These are phyloP conservation scores for Cystobasidium onofrii DNA, from an alignment of 768 basidiomycete species.

Conservation along the genomic window DNA sequence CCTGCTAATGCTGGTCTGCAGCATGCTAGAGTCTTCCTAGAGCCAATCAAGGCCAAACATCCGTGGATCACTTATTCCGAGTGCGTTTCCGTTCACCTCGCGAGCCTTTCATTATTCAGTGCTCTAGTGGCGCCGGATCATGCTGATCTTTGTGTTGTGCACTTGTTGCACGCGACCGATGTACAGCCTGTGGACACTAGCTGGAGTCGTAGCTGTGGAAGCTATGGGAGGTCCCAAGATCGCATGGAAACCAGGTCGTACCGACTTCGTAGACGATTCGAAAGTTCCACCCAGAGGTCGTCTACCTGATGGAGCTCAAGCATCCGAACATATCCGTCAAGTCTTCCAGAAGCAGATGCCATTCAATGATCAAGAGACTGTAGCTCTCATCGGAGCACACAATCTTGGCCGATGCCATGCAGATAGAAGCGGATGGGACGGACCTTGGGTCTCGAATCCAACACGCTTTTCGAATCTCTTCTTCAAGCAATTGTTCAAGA, in stretches of 20 bases:
- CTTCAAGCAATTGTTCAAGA: constrained; percentile 31
- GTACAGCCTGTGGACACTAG: constrained; percentile 56
- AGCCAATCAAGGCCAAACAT: constrained; percentile 71
- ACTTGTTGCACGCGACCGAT: background rate
- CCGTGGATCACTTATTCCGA: constrained; percentile 63
- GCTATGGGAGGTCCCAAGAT: constrained; percentile 89
- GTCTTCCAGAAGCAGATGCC: constrained; percentile 79
- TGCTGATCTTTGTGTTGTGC: background rate
- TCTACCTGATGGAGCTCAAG: constrained; percentile 20
- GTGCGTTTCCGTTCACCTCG: background rate
- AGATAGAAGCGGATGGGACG: constrained; percentile 72
- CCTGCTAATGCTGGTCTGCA: constrained; percentile 74
- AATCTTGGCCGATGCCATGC: constrained; percentile 84
- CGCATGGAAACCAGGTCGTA: constrained; percentile 82
- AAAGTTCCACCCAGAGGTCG: constrained; percentile 56
- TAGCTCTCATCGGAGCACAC: constrained; percentile 72
- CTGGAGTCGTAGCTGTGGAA: constrained; percentile 76
- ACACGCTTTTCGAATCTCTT: constrained; percentile 29
- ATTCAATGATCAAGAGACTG: constrained; percentile 93
- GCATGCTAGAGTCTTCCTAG: constrained; percentile 71
- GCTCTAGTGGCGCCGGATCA: background rate
- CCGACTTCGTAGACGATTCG: constrained; percentile 56
- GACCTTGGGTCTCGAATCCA: constrained; percentile 60
- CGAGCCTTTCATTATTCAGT: background rate
- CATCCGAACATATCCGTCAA: constrained; percentile 64